Percentiles rank a stretch among this genome's conserved stretches.
phyloP scores from a whole-genome alignment of 2,329 filamentous ascomycete species.

The Claviceps sp. region DNA sequence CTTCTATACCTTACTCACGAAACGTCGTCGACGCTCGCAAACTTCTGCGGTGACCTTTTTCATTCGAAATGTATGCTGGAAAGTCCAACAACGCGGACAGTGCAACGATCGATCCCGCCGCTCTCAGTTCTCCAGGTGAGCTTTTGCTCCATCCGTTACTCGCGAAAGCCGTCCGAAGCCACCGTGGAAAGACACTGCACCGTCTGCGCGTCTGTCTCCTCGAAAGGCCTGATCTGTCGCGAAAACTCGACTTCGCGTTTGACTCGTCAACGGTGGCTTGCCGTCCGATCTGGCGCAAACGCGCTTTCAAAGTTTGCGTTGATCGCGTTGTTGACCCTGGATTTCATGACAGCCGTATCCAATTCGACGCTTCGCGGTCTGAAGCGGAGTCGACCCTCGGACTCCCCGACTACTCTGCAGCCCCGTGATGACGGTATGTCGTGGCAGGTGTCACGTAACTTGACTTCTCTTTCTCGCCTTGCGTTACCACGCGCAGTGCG shows the following conservation, averaged over 20 bases:
- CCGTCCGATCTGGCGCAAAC: neutral
- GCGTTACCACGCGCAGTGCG: slow-evolving; percentile 5
- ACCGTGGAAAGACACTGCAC: neutral
- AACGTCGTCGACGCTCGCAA: slow-evolving; percentile 34
- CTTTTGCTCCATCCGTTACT: neutral
- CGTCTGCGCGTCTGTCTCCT: neutral
- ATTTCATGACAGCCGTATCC: slow-evolving; percentile 29
- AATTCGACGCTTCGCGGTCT: slow-evolving; percentile 49
- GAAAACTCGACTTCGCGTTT: neutral
- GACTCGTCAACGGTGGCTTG: neutral
- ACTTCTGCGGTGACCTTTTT: slow-evolving; percentile 11
- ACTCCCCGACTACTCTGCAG: slow-evolving; percentile 38
- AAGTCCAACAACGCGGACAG: slow-evolving; percentile 62
- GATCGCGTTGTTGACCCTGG: slow-evolving; percentile 14
- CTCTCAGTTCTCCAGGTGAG: slow-evolving; percentile 67
- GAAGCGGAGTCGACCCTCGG: slow-evolving; percentile 70
- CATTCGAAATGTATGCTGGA: slow-evolving; percentile 24
- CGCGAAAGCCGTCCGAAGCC: neutral
- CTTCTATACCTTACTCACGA: slow-evolving; percentile 40
- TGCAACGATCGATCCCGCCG: slow-evolving; percentile 84
- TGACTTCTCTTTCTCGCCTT: slow-evolving; percentile 2
- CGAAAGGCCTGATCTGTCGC: neutral
- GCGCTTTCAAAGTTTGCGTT: neutral
- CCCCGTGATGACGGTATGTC: slow-evolving; percentile 64
- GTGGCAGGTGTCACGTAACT: slow-evolving; percentile 18